These are phyloP conservation scores for Lasiodiplodia sp. DNA, from an alignment of 2,329 filamentous ascomycete genomes.

Conservation along the genomic window DNA sequence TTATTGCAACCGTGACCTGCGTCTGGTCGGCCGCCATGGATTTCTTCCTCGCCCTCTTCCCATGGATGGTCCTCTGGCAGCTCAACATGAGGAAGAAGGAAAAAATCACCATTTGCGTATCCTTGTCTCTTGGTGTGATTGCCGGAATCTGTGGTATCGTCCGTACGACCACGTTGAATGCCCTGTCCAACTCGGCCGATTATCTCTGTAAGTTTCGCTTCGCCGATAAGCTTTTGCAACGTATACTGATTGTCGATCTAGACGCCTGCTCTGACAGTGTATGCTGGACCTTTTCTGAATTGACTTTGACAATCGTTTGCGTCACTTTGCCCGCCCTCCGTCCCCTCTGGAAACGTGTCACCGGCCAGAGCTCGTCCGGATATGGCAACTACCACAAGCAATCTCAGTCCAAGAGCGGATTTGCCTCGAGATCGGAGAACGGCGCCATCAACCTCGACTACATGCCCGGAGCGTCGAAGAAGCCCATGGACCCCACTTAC, in stretches of 20 bases:
- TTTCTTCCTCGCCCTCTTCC: constrained; percentile 39
- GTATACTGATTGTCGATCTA: constrained; percentile 5
- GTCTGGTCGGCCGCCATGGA: constrained; percentile 35
- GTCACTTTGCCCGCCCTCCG: constrained; percentile 40
- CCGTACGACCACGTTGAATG: constrained; percentile 38
- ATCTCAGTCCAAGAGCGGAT: constrained; percentile 14
- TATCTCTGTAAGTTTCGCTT: constrained; percentile 35
- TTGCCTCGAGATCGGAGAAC: neutral
- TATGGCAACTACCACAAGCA: constrained; percentile 25
- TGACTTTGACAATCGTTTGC: constrained; percentile 40
- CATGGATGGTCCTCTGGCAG: constrained; percentile 38
- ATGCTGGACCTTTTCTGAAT: constrained; percentile 40
- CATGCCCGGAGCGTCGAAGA: constrained; percentile 16
- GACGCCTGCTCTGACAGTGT: constrained; percentile 32
- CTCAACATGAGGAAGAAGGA: constrained; percentile 41
- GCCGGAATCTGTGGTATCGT: constrained; percentile 37
- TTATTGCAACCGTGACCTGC: constrained; percentile 1
- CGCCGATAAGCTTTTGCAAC: constrained; percentile 16
- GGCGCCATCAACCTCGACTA: constrained; percentile 26
- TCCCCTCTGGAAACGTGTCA: constrained; percentile 34
- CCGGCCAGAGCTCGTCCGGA: constrained; percentile 16
- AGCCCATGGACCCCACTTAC: neutral
- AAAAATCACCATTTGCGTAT: constrained; percentile 42
- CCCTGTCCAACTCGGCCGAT: constrained; percentile 33
- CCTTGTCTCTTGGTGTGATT: constrained; percentile 39